A percentile compares a stretch with the other conserved stretches of the same genome.
Conservation (phyloP, 805 yeast species). For the Priceomyces melissophilus region DNA sequence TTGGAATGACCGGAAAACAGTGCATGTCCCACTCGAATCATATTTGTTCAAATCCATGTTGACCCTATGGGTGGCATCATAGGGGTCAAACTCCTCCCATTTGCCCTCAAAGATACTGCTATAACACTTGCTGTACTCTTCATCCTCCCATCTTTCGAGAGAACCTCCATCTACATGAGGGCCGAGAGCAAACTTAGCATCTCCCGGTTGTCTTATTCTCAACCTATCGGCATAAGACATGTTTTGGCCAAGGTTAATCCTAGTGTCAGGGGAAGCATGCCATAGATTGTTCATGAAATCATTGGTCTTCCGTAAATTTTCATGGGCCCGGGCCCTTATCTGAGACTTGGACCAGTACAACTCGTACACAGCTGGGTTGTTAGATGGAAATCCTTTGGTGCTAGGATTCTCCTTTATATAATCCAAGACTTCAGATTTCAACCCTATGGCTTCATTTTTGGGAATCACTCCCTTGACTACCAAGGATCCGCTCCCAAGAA, state of each 20-base stretch:
- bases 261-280: conserved; percentile 22
- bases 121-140: conserved; percentile 33
- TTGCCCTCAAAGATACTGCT: conserved; percentile 31
- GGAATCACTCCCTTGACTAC: conserved; percentile 30
- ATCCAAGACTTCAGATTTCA: conserved; percentile 17
- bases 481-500: conserved; percentile 19
- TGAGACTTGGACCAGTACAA: conserved; percentile 41
- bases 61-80: conserved; percentile 29
- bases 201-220: conserved; percentile 40
- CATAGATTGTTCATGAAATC: conserved; percentile 23
- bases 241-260: conserved; percentile 26
- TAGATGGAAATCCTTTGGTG: conserved; percentile 23
- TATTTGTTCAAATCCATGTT: conserved; percentile 31
- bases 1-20: conserved; percentile 40
- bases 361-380: conserved; percentile 23
- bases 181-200: conserved; percentile 23
- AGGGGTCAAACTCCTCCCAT: conserved; percentile 45
- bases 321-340: conserved; percentile 36
- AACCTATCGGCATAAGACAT: conserved; percentile 42
- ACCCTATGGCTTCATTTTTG: conserved; percentile 17
- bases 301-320: conserved; percentile 25
- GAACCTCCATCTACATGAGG: conserved; percentile 44
- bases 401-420: conserved; percentile 25
- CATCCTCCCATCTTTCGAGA: conserved; percentile 46
- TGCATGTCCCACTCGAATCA: conserved; percentile 18